Evolutionary conservation across 805 yeast genomes (phyloP), one percentile per base, ranked within the genome.

Genomic region (Metschnikowia henanensis): DNA sequence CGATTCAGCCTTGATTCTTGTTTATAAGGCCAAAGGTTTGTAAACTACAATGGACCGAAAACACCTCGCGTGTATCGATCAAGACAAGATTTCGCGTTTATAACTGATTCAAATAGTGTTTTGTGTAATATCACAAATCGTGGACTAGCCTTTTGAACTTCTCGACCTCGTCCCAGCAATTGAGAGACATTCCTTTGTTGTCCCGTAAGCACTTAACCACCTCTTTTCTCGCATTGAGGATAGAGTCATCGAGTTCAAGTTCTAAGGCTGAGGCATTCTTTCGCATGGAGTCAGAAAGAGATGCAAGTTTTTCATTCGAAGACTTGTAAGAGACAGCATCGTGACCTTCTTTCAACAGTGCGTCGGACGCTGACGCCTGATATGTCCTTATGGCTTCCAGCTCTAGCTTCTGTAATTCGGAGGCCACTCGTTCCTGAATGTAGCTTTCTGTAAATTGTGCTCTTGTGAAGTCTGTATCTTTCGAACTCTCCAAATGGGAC

Each of bases 1-100:
- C 55, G 99, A 94, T 65, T 83, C 94, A 58, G 99, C 99, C 2
- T 77, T 94, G 64, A 83, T 94, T 43, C 75, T 92, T 53, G 68
- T 94, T 43, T 94, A 94, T 72, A 84, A 84, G 61, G 95, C 89
- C 6, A 79, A 84, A 51, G 95, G 92, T 16, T 68, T 84, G 52
- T 57, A 51, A 44, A 15, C 10, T 20, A 20, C 12, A n/a, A 17
- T 12, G 12, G 16, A 23, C 6, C 17, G 9, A 26, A 12, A 13
- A 6, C n/a, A 6, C 18, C 13, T 21, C 7, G 18, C 19, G 12
- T 23, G 12, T 9, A 13, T 4, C 26, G 26, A 9, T 23, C 26
- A 23, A 23, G 26, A 23, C 12, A 13, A 23, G 26, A 9, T 23
- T 23, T 23, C 12, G 26, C n/a, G n/a, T n/a, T n/a, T n/a, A n/a